Conservation (phyloP, 2,329 filamentous ascomycete species). For the Sordariomycetes sp. region DNA sequence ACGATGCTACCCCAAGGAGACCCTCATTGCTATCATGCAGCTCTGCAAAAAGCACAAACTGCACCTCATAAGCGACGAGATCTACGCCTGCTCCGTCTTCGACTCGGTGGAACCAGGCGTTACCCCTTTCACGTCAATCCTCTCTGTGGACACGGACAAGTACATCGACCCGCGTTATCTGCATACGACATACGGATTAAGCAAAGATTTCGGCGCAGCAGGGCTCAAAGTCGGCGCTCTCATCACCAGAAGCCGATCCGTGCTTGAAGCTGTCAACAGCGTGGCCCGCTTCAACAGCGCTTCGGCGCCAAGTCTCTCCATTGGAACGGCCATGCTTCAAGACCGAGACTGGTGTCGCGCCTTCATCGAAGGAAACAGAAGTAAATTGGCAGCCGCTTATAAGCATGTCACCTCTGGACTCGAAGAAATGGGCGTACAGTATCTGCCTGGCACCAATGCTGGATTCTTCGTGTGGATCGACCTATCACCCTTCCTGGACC, state of each 20-base stretch:
- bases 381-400: constrained; percentile 29
- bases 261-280: constrained; percentile 24
- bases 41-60: constrained; percentile 40
- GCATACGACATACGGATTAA: constrained; percentile 38
- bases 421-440: constrained; percentile 29
- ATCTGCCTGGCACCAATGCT: constrained; percentile 37
- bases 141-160: constrained; percentile 31
- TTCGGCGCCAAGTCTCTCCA: constrained; percentile 31
- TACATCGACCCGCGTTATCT: constrained; percentile 37
- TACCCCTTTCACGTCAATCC: constrained; percentile 34
- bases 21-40: constrained; percentile 31
- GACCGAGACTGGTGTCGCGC: constrained; percentile 31
- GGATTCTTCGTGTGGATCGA: constrained; percentile 50
- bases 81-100: constrained; percentile 45
- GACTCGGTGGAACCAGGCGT: constrained; percentile 18
- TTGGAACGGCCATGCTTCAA: constrained; percentile 34
- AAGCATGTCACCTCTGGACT: constrained; percentile 26
- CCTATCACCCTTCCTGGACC: constrained; percentile 31
- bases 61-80: constrained; percentile 49
- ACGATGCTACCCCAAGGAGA: constrained; percentile 32
- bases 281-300: constrained; percentile 36
- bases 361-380: constrained; percentile 31
- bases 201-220: constrained; percentile 42
- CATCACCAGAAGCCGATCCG: constrained; percentile 24
- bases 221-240: constrained; percentile 41